Evolutionary conservation across 148 eudicot genomes (phyloP).

Genomic region (Amaranthus cruentus): DNA sequence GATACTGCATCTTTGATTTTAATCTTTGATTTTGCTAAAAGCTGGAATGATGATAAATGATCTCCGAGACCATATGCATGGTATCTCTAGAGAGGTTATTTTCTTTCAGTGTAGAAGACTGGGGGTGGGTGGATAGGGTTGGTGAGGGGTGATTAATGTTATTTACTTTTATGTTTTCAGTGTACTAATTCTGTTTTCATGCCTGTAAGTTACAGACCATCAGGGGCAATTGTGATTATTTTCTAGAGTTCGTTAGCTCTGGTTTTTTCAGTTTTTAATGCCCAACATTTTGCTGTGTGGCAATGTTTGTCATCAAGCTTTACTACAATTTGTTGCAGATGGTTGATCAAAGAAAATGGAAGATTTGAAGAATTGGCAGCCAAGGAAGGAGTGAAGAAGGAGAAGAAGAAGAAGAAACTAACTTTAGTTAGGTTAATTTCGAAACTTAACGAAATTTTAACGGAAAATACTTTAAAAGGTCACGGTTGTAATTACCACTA

Average conservation of each 20-base stretch:
- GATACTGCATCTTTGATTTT: too few species aligned
- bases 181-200: neutral
- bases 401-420: too few species aligned
- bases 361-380: too few species aligned
- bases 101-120: too few species aligned
- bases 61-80: neutral
- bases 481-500: too few species aligned
- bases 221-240: neutral
- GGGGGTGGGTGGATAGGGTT: too few species aligned
- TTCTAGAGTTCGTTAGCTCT: neutral
- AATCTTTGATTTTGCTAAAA: neutral
- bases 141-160: neutral
- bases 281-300: neutral
- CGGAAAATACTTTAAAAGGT: too few species aligned
- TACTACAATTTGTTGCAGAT: neutral
- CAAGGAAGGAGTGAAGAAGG: too few species aligned
- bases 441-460: too few species aligned
- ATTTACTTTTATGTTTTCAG: neutral
- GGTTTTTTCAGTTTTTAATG: neutral
- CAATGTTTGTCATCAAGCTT: neutral
- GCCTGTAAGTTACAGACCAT: neutral
- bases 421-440: too few species aligned
- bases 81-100: too few species aligned
- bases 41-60: neutral
- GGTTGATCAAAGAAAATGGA: neutral